Evolutionary conservation across 2,329 filamentous ascomycete species (phyloP).

Genomic region (Pseudogymnoascus sp.): DNA sequence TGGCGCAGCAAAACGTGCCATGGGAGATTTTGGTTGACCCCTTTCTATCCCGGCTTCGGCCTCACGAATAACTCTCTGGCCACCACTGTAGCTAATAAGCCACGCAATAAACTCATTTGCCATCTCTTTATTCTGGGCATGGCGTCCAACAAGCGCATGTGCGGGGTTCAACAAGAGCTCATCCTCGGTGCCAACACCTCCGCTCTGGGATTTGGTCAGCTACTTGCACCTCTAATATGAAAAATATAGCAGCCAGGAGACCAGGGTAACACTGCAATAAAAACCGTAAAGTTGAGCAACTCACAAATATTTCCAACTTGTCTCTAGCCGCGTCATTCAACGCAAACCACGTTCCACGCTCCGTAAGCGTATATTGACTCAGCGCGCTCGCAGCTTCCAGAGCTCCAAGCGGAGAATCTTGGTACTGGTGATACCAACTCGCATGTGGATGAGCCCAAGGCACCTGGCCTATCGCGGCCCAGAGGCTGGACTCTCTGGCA

Average conservation of each 20-base stretch:
- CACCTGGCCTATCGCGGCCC: slow-evolving; percentile 41
- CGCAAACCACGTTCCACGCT: slow-evolving; percentile 39
- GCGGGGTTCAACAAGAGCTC: slow-evolving; percentile 40
- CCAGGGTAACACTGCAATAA: too few relatives aligned
- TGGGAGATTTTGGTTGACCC: not conserved
- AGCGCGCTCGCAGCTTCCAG: slow-evolving; percentile 36
- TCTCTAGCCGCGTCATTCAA: slow-evolving; percentile 30
- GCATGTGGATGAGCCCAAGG: slow-evolving; percentile 40
- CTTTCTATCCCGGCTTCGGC: slow-evolving; percentile 25
- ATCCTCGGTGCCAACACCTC: slow-evolving; percentile 30
- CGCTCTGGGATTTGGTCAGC: slow-evolving; percentile 24
- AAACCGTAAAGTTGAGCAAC: not conserved
- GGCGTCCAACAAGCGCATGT: slow-evolving; percentile 34
- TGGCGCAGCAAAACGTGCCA: not conserved
- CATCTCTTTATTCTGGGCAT: slow-evolving; percentile 30
- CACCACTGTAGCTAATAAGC: slow-evolving; percentile 31
- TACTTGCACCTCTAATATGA: not conserved
- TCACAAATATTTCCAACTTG: slow-evolving; percentile 31
- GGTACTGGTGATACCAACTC: slow-evolving; percentile 42
- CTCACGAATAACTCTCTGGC: slow-evolving; percentile 32
- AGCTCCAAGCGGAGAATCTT: slow-evolving; percentile 40
- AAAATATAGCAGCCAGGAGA: not conserved
- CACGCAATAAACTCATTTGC: slow-evolving; percentile 35
- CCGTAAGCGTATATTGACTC: slow-evolving; percentile 42
- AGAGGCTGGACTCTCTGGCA: slow-evolving; percentile 41